Evolutionary conservation across 345 rosid genomes (phyloP), one percentile per base, ranked within the genome.

Genomic region (Acer saccharum): DNA sequence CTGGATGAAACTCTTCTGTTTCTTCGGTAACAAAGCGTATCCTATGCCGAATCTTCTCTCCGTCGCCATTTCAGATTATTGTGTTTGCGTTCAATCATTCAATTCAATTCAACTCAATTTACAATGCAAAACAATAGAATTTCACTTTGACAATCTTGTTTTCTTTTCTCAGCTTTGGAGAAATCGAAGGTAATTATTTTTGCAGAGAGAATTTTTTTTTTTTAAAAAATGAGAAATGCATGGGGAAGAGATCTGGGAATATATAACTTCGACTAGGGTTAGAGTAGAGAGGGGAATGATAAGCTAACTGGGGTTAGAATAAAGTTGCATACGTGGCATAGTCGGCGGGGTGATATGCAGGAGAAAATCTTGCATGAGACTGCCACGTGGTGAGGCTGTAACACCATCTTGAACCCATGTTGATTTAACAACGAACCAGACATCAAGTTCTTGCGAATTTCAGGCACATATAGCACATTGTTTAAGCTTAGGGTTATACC

Each of bases 1-100:
- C 25, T 77, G 90, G n/a, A 88, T 87, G 86, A 90, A 87, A 81
- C 84, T 84, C 27, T 76, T 67, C 73, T 62, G 86, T 77, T 90
- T 88, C 87, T 90, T 90, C 25, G 79, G 84, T 21, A 75, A 57
- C 27, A 90, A 84, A 62, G 92, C 94, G 82, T 90, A 90, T 39
- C 94, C 94, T 23, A 90, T 78, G 52, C 73, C 65, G 77, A 77
- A 79, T 69, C 89, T 75, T 74, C 79, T 58, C 78, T 80, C 81
- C 72, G 86, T 82, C 73, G 87, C 84, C 91, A 85, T 89, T 73
- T 84, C 43, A 35, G n/a, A 7, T 4, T 18, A 46, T 46, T 46
- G 50, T 46, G 13, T 46, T 46, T 46, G 50, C 3, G 13, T 46
- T 1, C 64, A 32, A n/a, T 0, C 65, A 72, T 55, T 72, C 60